Base-by-base conservation (phyloP, 2,329 filamentous ascomycete species). In the Neophaeococcomyces mojaviensis region DNA sequence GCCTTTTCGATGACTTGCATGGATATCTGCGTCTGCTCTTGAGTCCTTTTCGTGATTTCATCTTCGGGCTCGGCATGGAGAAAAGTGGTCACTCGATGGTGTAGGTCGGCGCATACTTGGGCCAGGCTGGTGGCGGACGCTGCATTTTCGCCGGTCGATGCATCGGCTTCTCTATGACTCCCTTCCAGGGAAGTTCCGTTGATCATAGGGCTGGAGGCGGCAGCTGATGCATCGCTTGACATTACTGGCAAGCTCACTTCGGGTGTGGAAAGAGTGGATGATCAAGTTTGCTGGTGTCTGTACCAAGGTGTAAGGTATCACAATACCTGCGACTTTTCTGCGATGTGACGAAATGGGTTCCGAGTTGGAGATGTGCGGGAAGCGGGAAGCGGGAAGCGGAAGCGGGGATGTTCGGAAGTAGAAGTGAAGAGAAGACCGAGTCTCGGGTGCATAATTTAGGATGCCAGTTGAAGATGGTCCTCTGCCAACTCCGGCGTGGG, bases 1-100 rank as follows among this genome's bases (percentile, higher is more conserved):
- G 89, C 86, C 58, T 87, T 77, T 50, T 79, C 76, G 48, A 96
- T 80, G 18, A 95, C 81, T 18, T 67, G 73, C 59, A 94, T 73
- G 19, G 88, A 83, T 44, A 78, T 71, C 50, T 79, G 77, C 37
- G 86, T 84, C 70, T 92, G 88, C 47, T 70, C 67, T 67, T 96
- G 89, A 22, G 88, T 79, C 46, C 71, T 72, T 55, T 68, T 71
- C 48, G 89, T 66, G 35, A 66, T 64, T 44, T 77, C 68, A 16
- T 76, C 74, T 2, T 73, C 69, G 49, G 78, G 70, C 26, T 77
- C 65, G 53, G 80, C 73, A 38, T 70, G 70, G 46, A 94, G 71
- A 59, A 94, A 88, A 19, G 72, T 69, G 39, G 77, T 68, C 49
- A 94, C 50, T 74, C 75, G 31, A 54, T 52, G 3, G 73, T 79